These are phyloP conservation scores for Fragaria iinumae DNA, from an alignment of 306 rosid genomes.

Conservation along the genomic window DNA sequence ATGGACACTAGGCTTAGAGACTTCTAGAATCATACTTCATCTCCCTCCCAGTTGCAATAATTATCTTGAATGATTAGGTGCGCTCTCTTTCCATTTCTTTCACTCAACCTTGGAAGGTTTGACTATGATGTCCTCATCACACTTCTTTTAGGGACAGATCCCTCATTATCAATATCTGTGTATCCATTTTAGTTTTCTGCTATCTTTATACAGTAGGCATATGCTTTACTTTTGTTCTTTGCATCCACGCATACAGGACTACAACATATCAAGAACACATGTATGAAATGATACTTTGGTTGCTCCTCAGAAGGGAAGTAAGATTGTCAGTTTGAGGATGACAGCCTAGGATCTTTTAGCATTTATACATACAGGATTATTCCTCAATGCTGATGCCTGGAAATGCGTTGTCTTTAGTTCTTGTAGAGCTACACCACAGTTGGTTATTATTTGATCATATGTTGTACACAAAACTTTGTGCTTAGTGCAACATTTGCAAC, in stretches of 20 bases:
- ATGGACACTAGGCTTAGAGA: no score
- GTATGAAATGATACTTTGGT: background rate
- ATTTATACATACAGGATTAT: background rate
- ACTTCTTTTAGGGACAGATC: background rate
- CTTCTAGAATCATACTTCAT: no score
- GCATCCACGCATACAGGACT: background rate
- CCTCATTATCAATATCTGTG: background rate
- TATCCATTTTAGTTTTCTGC: slow-evolving; percentile 8
- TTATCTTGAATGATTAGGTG: no score
- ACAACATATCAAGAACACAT: background rate
- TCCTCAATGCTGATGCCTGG: background rate
- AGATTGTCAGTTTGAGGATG: background rate
- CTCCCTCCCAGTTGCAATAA: no score
- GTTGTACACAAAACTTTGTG: background rate
- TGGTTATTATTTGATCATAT: background rate
- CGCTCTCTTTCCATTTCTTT: no score
- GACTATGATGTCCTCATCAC: no score
- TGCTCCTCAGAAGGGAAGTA: background rate
- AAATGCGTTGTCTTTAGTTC: background rate
- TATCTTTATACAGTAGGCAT: background rate
- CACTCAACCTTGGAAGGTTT: no score
- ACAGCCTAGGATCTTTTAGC: background rate
- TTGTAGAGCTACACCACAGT: background rate
- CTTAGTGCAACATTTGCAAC: background rate
- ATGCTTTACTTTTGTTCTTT: background rate